Evolutionary conservation across 108 stramenopile genomes (phyloP), one percentile per base, ranked within the genome.

Genomic region (Halocafeteria seosinensis): DNA sequence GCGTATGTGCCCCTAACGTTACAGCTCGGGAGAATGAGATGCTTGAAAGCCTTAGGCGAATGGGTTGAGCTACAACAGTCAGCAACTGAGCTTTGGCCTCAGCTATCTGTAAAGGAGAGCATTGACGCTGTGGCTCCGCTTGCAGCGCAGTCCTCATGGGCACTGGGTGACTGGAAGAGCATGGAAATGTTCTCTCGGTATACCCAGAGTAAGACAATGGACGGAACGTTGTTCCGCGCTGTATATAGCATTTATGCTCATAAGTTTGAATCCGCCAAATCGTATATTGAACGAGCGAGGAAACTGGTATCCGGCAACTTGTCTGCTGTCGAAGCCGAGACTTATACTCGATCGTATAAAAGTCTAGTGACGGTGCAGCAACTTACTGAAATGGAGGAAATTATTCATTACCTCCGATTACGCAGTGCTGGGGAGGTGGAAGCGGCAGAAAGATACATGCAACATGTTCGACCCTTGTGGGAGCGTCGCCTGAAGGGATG

Each of bases 321-420:
- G 65, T 88, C 91, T 3, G 89, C 94, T 21, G 78, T 94, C 9
- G 82, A 94, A 71, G 82, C 86, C 47, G 90, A 91, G 73, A 83
- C 83, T 9, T 86, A 84, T 65, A 85, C 85, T 38, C 82, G 91
- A 5, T 90, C 89, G 12, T 92, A 92, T 63, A 83, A 79, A 27
- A 84, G 84, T 65, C 87, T 93, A 84, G 87, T 95, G 1, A 83
- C 84, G 37, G 88, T 87, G 50, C 92, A 95, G 71, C 85, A 83
- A 38, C 52, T 77, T 11, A 53, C 68, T 0, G 79, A 80, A 73
- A 71, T 94, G 76, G 94, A 98, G 67, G 97, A 95, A 70, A 91
- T 95, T 1, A 86, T 91, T 24, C 84, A 87, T 66, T n/a, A n/a
- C n/a, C n/a, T n/a, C n/a, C 71, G 69, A 23, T 65, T 72, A 13